Conservation (phyloP, 441 rosid genomes). For the Arabidopsis hybrid region DNA sequence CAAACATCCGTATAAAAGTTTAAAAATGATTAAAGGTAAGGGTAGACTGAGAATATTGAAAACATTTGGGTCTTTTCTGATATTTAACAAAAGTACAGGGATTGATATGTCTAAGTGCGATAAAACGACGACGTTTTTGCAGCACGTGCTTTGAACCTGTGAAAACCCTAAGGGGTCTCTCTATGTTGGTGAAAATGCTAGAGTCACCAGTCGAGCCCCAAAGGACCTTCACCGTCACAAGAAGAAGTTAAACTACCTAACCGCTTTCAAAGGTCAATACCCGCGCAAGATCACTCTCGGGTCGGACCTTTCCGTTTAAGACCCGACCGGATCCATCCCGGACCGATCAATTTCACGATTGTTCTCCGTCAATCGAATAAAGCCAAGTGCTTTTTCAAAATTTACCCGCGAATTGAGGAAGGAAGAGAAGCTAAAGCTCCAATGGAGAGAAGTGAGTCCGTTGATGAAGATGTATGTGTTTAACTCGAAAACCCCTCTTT, state of each 20-base stretch:
- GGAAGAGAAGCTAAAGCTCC: conserved; percentile 9
- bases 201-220: conserved; percentile 51
- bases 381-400: neutral
- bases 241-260: conserved; percentile 41
- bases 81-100: conserved; percentile 15
- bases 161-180: conserved; percentile 41
- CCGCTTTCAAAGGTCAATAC: conserved; percentile 32
- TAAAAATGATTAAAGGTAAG: too few species aligned
- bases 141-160: conserved; percentile 32
- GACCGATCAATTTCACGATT: conserved; percentile 9
- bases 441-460: conserved; percentile 43
- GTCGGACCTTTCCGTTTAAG: conserved; percentile 37
- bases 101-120: neutral
- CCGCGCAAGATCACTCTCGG: conserved; percentile 46
- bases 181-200: conserved; percentile 43
- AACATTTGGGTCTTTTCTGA: too few species aligned
- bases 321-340: conserved; percentile 34
- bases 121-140: conserved; percentile 18
- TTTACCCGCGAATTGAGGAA: neutral
- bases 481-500: conserved; percentile 7
- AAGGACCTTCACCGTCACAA: conserved; percentile 46
- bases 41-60: too few species aligned
- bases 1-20: too few species aligned
- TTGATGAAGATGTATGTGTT: conserved; percentile 39
- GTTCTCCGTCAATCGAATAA: conserved; percentile 26